Percentiles rank a stretch among this genome's conserved stretches.
Evolutionary conservation across 140 eudicot species (phyloP).

Genomic region (Ambrosia hybrid): DNA sequence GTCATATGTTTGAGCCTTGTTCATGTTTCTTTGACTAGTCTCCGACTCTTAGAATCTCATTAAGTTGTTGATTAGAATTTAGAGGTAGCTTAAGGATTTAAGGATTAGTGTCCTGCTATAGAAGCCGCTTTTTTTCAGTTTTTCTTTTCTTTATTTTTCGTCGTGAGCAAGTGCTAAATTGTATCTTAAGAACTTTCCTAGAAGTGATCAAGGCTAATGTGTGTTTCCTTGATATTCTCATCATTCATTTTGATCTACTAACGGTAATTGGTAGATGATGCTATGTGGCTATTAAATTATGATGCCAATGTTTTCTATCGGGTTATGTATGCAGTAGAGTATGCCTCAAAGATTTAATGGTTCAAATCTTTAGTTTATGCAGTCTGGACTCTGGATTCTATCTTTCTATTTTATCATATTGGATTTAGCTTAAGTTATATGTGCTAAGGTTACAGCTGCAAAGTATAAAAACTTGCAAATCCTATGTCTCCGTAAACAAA

Average conservation of each 20-base stretch:
- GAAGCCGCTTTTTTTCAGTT: no score
- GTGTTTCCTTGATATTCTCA: not conserved
- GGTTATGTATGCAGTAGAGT: not conserved
- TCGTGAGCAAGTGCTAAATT: not conserved
- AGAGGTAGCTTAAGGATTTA: not conserved
- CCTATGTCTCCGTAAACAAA: no score
- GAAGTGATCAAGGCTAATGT: not conserved
- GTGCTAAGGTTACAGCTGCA: no score
- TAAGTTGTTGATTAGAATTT: not conserved
- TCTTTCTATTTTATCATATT: not conserved
- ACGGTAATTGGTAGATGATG: slow-evolving; percentile 3
- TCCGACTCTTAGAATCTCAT: not conserved
- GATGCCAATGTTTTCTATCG: slow-evolving; percentile 4
- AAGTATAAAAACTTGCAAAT: no score
- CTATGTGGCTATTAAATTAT: slow-evolving; percentile 1
- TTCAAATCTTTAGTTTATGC: not conserved
- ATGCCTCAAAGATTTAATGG: slow-evolving; percentile 9
- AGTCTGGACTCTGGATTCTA: slow-evolving; percentile 1
- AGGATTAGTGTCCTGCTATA: no score
- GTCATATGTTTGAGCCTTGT: not conserved
- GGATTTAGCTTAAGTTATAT: no score
- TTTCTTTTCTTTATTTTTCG: no score
- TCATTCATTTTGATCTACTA: not conserved
- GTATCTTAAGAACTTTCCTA: not conserved
- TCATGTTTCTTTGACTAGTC: not conserved